Evolutionary conservation across 495 filamentous ascomycete species (phyloP).

Genomic region (Neurospora tetraspora): DNA sequence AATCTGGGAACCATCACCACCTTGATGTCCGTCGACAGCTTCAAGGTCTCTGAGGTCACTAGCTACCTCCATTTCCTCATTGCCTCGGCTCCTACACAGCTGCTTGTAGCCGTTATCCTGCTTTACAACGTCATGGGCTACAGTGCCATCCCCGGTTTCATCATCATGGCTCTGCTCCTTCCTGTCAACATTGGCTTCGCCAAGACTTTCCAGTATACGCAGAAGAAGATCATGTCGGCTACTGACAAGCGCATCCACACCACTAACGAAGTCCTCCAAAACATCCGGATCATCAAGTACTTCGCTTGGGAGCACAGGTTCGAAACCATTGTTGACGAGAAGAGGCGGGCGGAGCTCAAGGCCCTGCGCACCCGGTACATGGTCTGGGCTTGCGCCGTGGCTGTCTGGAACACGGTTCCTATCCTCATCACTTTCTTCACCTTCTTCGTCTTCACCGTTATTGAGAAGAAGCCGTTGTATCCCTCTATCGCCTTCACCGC

Average conservation of each 20-base stretch:
- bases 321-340: slow-evolving; percentile 76
- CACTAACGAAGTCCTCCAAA: slow-evolving; percentile 94
- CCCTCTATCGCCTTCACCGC: slow-evolving; percentile 95
- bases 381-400: slow-evolving; percentile 82
- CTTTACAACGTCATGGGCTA: slow-evolving; percentile 84
- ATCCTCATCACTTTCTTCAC: slow-evolving; percentile 93
- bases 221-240: slow-evolving; percentile 84
- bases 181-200: slow-evolving; percentile 85
- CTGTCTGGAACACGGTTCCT: slow-evolving; percentile 93
- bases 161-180: slow-evolving; percentile 80
- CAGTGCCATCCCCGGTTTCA: slow-evolving; percentile 87
- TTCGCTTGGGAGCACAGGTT: slow-evolving; percentile 98
- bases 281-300: slow-evolving; percentile 98
- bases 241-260: slow-evolving; percentile 95
- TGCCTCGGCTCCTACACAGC: slow-evolving; percentile 74
- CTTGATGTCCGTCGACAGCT: slow-evolving; percentile 97
- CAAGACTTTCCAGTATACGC: slow-evolving; percentile 68
- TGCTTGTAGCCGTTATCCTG: slow-evolving; percentile 57
- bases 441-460: slow-evolving; percentile 83
- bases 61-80: slow-evolving; percentile 88
- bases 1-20: slow-evolving; percentile 97
- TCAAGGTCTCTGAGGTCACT: slow-evolving; percentile 90
- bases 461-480: slow-evolving; percentile 81
- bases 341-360: slow-evolving; percentile 67
- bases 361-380: slow-evolving; percentile 75